Conservation (phyloP, 805 yeast genomes). For the Kuraishia hungarica region DNA sequence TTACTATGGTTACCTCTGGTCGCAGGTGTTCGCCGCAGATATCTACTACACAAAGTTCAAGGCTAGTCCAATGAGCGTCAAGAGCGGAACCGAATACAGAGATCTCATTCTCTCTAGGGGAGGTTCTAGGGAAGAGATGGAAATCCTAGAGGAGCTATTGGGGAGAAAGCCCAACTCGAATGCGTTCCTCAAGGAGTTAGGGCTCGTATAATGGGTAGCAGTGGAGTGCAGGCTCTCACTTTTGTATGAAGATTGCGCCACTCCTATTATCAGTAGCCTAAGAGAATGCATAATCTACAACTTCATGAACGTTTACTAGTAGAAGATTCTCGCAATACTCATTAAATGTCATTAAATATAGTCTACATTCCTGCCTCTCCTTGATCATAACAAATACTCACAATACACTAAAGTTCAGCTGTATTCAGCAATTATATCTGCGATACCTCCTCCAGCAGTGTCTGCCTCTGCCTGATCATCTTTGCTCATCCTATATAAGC, state of each 20-base stretch:
- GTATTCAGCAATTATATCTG: constrained; percentile 1
- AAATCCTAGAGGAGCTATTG: constrained; percentile 52
- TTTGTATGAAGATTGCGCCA: too few relatives aligned
- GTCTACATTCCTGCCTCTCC: background rate
- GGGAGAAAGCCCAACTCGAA: constrained; percentile 70
- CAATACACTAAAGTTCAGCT: background rate
- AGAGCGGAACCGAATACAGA: constrained; percentile 59
- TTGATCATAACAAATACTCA: too few relatives aligned
- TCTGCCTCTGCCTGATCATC: constrained; percentile 15
- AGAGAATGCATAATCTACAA: too few relatives aligned
- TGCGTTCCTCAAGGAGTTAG: constrained; percentile 67
- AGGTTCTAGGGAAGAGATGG: constrained; percentile 64
- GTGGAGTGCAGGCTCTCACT: too few relatives aligned
- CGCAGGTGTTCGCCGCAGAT: constrained; percentile 80
- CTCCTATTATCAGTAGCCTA: too few relatives aligned
- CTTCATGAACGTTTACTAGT: too few relatives aligned
- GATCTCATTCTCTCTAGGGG: constrained; percentile 64
- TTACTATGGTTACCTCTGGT: constrained; percentile 82
- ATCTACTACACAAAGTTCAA: constrained; percentile 67
- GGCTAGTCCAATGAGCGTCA: constrained; percentile 54
- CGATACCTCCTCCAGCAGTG: background rate
- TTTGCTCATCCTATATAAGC: constrained; percentile 18
- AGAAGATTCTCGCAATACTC: background rate
- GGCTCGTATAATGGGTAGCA: constrained; percentile 19
- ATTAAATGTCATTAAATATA: background rate